Percentiles rank a stretch among this genome's conserved stretches.
These are phyloP conservation scores for Trapa bicornis DNA, from an alignment of 345 rosid species.

Conservation along the genomic window DNA sequence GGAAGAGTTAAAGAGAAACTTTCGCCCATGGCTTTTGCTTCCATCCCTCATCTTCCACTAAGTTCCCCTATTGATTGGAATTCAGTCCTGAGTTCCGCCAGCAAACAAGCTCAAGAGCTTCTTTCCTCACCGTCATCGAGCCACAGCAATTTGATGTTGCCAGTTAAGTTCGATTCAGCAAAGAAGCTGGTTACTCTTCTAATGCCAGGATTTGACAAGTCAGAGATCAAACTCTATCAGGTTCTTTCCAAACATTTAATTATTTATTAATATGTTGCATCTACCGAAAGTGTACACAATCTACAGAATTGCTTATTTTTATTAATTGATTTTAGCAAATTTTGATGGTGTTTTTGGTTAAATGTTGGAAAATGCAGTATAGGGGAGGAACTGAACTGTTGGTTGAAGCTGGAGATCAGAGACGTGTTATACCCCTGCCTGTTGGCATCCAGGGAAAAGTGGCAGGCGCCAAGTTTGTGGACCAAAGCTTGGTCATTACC, in stretches of 20 bases:
- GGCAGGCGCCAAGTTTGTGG: conserved; percentile 67
- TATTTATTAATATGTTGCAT: background rate
- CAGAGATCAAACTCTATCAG: conserved; percentile 87
- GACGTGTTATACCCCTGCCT: conserved; percentile 61
- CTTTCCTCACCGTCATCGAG: conserved; percentile 26
- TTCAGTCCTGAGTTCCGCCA: conserved; percentile 24
- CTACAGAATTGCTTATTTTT: background rate
- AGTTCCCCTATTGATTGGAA: conserved; percentile 43
- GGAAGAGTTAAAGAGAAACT: conserved; percentile 34
- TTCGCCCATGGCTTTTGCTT: conserved; percentile 50
- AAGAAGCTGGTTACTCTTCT: conserved; percentile 57
- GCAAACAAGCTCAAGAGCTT: conserved; percentile 32
- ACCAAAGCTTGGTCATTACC: conserved; percentile 61
- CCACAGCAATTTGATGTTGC: conserved; percentile 16
- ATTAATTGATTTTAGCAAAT: background rate
- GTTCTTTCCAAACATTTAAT: conserved; percentile 23
- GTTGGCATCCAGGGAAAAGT: conserved; percentile 71
- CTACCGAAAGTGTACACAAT: background rate
- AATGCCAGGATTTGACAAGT: conserved; percentile 87
- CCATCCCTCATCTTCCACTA: conserved; percentile 33
- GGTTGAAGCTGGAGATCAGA: conserved; percentile 86
- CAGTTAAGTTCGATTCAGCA: conserved; percentile 45
- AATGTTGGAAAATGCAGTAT: conserved; percentile 43
- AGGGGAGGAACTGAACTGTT: conserved; percentile 80
- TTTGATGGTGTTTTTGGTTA: background rate